Percentiles rank a stretch among this genome's conserved stretches.
Conservation (phyloP, 208 protist species). For the Wallacemonas sp. region DNA sequence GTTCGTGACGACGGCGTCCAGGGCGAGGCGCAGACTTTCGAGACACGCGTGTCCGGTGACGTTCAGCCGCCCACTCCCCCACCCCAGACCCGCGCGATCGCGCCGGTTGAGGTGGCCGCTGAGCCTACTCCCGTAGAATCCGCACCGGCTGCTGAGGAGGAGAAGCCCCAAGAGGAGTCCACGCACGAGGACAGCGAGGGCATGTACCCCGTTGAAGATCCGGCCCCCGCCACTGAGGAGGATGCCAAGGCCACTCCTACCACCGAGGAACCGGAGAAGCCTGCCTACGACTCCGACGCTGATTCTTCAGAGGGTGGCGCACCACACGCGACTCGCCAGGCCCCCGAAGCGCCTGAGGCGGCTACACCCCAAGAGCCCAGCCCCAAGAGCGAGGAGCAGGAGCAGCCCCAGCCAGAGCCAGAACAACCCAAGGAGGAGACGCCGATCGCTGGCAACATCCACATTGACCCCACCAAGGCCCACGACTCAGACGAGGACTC, state of each 20-base stretch:
- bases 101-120: neutral
- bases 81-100: neutral
- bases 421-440: conserved; percentile 22
- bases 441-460: conserved; percentile 18
- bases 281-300: conserved; percentile 2
- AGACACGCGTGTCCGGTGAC: conserved; percentile 40
- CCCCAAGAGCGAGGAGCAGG: conserved; percentile 3
- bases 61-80: conserved; percentile 18
- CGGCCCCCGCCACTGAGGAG: conserved; percentile 4
- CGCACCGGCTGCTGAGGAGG: neutral
- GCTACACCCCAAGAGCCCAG: neutral
- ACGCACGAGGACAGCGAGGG: neutral
- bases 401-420: neutral
- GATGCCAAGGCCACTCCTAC: conserved; percentile 4
- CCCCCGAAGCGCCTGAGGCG: neutral
- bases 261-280: neutral
- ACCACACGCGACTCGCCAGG: neutral
- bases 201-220: neutral
- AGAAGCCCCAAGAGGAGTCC: conserved; percentile 8
- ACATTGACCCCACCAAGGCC: conserved; percentile 14
- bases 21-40: conserved; percentile 69
- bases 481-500: conserved; percentile 31
- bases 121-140: conserved; percentile 10
- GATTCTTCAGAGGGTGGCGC: conserved; percentile 3
- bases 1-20: conserved; percentile 71